Conservation (phyloP, 768 basidiomycete genomes). For the Termitomyces heimii region DNA sequence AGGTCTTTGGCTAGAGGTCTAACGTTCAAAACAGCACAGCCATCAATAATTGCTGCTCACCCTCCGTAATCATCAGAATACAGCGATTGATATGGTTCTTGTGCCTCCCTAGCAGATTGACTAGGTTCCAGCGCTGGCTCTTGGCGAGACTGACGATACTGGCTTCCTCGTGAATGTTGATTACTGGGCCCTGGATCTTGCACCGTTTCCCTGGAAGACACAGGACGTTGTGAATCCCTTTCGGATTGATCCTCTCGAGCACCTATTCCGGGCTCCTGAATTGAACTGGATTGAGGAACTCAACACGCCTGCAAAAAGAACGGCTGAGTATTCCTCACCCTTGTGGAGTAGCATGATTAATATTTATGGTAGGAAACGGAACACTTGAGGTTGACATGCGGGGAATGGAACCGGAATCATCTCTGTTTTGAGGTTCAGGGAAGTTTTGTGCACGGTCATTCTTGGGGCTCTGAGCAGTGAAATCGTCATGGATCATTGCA, state of each 20-base stretch:
- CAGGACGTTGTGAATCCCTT: background rate
- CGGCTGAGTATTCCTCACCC: background rate
- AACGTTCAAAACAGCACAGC: background rate
- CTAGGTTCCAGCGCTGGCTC: background rate
- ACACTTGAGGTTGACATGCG: background rate
- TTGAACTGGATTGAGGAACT: background rate
- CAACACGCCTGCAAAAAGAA: background rate
- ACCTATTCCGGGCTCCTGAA: background rate
- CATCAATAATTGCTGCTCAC: background rate
- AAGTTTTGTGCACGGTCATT: background rate
- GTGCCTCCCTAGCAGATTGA: background rate
- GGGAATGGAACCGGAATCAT: background rate
- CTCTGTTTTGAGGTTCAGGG: background rate
- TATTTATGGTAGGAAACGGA: background rate
- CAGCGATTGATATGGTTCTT: background rate
- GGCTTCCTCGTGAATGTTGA: background rate
- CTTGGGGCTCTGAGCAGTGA: background rate
- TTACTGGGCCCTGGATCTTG: background rate
- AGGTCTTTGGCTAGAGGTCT: conserved; percentile 1
- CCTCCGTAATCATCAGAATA: conserved; percentile 6
- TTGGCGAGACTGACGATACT: background rate
- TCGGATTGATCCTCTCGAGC: background rate
- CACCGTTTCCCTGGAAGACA: background rate
- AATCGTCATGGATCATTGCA: background rate
- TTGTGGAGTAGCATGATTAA: background rate